A percentile compares a stretch with the other conserved stretches of the same genome.
Conservation (phyloP, 768 basidiomycete genomes). For the Naganishia friedmannii region DNA sequence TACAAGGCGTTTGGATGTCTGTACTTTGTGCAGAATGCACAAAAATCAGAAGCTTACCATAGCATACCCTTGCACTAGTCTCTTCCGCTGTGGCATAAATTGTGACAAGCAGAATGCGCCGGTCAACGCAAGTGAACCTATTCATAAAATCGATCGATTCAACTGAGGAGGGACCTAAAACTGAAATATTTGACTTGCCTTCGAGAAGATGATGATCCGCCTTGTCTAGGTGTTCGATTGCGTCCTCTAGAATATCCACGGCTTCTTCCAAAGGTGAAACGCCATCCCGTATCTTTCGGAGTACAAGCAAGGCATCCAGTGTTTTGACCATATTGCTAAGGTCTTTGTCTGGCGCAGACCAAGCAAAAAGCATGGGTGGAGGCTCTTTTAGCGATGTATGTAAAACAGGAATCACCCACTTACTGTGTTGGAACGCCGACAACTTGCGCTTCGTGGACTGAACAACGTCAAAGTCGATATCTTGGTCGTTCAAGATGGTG, state of each 20-base stretch:
- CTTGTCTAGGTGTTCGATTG: neutral
- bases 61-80: constrained; percentile 1
- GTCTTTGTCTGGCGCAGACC: neutral
- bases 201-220: constrained; percentile 7
- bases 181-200: neutral
- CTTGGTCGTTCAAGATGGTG: neutral
- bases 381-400: no score
- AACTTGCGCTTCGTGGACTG: neutral
- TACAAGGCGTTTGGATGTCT: no score
- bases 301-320: neutral
- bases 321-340: constrained; percentile 14
- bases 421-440: constrained; percentile 12
- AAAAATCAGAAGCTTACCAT: no score
- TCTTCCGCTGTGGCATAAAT: neutral
- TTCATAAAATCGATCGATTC: neutral
- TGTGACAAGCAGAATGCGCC: neutral
- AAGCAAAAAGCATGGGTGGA: neutral
- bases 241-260: neutral
- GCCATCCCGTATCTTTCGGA: neutral
- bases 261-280: neutral
- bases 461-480: neutral
- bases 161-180: neutral
- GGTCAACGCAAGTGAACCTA: constrained; percentile 5
- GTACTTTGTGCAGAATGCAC: no score
- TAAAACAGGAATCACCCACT: neutral